Conservation (phyloP, 805 yeast genomes). For the Isabelozyma gotoi region DNA sequence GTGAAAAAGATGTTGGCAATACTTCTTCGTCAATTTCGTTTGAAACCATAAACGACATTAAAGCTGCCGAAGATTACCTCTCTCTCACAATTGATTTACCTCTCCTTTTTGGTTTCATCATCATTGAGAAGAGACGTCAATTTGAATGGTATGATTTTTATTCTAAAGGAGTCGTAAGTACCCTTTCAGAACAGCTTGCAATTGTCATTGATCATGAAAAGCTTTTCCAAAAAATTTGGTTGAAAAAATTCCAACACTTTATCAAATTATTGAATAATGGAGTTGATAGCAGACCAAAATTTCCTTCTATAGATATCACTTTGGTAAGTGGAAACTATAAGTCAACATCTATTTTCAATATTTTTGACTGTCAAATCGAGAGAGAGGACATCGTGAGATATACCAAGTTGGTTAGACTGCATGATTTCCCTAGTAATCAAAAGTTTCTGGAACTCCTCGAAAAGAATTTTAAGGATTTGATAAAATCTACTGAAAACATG, state of each 20-base stretch:
- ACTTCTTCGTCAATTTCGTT: slow-evolving; percentile 9
- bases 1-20: slow-evolving; percentile 1
- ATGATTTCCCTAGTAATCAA: slow-evolving; percentile 14
- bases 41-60: slow-evolving; percentile 24
- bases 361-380: slow-evolving; percentile 35
- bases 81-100: slow-evolving; percentile 65
- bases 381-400: slow-evolving; percentile 32
- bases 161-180: slow-evolving; percentile 38
- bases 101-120: slow-evolving; percentile 63
- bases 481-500: slow-evolving; percentile 38
- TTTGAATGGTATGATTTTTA: slow-evolving; percentile 52
- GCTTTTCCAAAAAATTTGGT: slow-evolving; percentile 60
- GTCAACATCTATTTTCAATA: slow-evolving; percentile 18
- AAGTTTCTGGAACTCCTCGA: slow-evolving; percentile 40
- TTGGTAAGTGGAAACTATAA: slow-evolving; percentile 21
- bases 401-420: slow-evolving; percentile 22
- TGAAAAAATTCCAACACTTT: slow-evolving; percentile 54
- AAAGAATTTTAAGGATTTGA: slow-evolving; percentile 46
- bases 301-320: slow-evolving; percentile 38
- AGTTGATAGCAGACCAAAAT: slow-evolving; percentile 9
- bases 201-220: slow-evolving; percentile 56
- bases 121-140: slow-evolving; percentile 62
- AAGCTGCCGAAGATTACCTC: slow-evolving; percentile 34
- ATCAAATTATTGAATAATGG: slow-evolving; percentile 16
- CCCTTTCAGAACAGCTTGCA: slow-evolving; percentile 58